These are phyloP conservation scores for Cutaneotrichosporon cavernicola DNA, from an alignment of 1,284 basidiomycete species.

Conservation along the genomic window DNA sequence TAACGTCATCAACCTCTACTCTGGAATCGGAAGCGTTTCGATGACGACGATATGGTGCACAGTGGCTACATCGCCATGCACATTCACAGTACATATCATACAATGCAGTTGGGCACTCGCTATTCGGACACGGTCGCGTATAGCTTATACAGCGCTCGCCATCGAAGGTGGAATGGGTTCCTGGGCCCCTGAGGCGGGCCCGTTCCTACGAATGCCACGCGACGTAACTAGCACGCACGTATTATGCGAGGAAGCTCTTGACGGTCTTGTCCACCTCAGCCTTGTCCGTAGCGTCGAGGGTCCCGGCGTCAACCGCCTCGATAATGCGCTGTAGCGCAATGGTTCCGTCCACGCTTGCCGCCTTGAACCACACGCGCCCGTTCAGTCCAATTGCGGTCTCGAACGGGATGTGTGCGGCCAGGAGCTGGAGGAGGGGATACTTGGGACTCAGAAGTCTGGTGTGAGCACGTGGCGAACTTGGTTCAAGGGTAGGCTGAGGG, in stretches of 20 bases:
- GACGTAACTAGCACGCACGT: neutral
- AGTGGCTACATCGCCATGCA: neutral
- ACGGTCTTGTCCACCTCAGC: slow-evolving; percentile 32
- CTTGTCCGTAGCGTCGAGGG: slow-evolving; percentile 34
- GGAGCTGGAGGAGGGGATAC: slow-evolving; percentile 46
- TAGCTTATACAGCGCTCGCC: neutral
- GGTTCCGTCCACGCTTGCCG: slow-evolving; percentile 45
- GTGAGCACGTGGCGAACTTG: slow-evolving; percentile 6
- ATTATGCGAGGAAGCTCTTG: slow-evolving; percentile 27
- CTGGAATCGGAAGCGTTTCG: neutral
- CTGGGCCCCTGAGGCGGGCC: neutral
- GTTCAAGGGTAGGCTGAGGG: neutral
- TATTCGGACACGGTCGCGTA: neutral
- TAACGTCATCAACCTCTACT: neutral
- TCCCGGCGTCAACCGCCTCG: slow-evolving; percentile 43
- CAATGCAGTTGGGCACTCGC: neutral
- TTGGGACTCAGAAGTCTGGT: slow-evolving; percentile 52
- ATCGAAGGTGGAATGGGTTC: neutral
- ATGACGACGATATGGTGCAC: neutral
- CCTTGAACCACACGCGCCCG: slow-evolving; percentile 57
- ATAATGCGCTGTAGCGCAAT: slow-evolving; percentile 51
- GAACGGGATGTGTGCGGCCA: slow-evolving; percentile 51
- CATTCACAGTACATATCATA: neutral
- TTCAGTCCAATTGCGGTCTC: slow-evolving; percentile 57
- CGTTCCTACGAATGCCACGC: neutral